These are phyloP conservation scores for Termitomyces sp. DNA, from an alignment of 768 basidiomycete genomes.

Conservation along the genomic window DNA sequence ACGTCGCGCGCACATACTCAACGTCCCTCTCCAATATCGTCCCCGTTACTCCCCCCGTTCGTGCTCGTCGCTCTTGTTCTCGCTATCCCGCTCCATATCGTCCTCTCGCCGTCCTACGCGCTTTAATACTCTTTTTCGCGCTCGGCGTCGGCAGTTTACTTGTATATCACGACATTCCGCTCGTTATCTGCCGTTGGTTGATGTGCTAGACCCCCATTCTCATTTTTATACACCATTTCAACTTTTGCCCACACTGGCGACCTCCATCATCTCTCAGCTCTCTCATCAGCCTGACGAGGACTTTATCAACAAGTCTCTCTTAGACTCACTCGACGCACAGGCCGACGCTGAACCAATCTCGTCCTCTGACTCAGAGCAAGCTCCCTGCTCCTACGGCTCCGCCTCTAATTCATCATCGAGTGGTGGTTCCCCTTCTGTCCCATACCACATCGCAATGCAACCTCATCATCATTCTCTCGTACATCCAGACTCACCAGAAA, in stretches of 20 bases:
- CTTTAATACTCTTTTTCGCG: conserved; percentile 16
- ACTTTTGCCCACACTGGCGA: conserved; percentile 48
- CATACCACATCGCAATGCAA: conserved; percentile 50
- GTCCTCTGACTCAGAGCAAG: conserved; percentile 48
- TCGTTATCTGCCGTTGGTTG: conserved; percentile 22
- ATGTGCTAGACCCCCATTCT: conserved; percentile 25
- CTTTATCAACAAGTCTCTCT: conserved; percentile 80
- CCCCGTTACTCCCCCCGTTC: conserved; percentile 6
- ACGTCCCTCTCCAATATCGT: conserved; percentile 10
- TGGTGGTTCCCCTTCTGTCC: conserved; percentile 48
- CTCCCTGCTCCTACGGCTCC: conserved; percentile 44
- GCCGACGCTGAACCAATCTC: conserved; percentile 73
- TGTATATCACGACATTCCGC: conserved; percentile 12
- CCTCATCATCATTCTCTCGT: conserved; percentile 35
- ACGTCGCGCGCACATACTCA: conserved; percentile 12
- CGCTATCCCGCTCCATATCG: conserved; percentile 9
- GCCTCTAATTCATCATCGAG: conserved; percentile 50
- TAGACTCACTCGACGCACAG: conserved; percentile 81
- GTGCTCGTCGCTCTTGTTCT: conserved; percentile 15
- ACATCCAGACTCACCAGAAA: conserved; percentile 50
- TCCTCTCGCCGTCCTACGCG: conserved; percentile 21
- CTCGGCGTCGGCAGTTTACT: conserved; percentile 6
- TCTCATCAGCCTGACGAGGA: conserved; percentile 64
- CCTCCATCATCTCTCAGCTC: conserved; percentile 35
- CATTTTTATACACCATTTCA: conserved; percentile 11